Evolutionary conservation across 2,329 filamentous ascomycete species (phyloP), one percentile per base, ranked within the genome.

Genomic region (Colletotrichum magnum): DNA sequence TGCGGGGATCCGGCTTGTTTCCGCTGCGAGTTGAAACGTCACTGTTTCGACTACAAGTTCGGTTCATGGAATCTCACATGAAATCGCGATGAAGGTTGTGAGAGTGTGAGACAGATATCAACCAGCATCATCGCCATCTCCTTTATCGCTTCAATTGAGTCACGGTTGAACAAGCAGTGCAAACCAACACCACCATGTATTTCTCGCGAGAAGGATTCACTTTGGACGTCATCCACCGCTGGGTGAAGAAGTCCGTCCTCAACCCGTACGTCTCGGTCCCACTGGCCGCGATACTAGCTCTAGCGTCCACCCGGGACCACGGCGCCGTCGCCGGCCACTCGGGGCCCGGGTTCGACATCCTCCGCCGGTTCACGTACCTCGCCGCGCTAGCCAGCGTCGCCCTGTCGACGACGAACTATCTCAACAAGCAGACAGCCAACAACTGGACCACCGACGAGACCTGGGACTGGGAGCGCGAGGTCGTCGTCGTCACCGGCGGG

Each of bases 401-500:
- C n/a, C 56, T 74, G 9, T 72, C 73, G 6, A 51, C 74, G 2
- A 76, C 73, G 36, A 51, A 72, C 3, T 75, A 72, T 43, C 69
- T 76, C 36, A 74, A 74, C 48, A 70, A 67, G n/a, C 67, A 71
- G 47, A 58, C 70, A 4, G 65, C 73, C 28, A 77, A 77, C 67
- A 76, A 77, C 57, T 75, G 75, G 75, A 68, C 73, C 43, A 61
- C 66, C 0, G 66, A 69, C 32, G 39, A 59, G 4, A 69, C 41
- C 15, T 78, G 80, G 80, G 71, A 81, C 56, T 84, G 81, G 80
- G 72, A 75, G 5, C 75, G 75, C 4, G 83, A 85, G 63, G 74
- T 85, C 2, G 82, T 83, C 0, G 77, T 85, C 5, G 79, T 85
- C 2, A 85, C 83, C 1, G 83, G 83, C 4, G 83, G 81, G 2